phyloP scores from a whole-genome alignment of 352 stramenopile genomes.

The Globisporangium emineosum region DNA sequence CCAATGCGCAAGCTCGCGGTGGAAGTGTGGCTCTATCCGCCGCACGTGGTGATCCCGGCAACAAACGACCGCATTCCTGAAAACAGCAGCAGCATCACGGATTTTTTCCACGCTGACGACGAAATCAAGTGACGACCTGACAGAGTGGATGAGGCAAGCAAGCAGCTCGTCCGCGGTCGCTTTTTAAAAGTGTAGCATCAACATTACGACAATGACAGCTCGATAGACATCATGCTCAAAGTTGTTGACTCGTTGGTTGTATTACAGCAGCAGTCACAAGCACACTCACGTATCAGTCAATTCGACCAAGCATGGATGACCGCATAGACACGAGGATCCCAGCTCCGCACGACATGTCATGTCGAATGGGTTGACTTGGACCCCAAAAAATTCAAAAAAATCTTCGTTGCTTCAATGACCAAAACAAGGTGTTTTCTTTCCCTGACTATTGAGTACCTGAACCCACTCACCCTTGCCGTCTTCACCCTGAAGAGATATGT shows the following conservation, averaged over 20 bases:
- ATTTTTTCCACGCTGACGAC: constrained; percentile 42
- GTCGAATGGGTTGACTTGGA: not conserved
- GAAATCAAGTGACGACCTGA: not conserved
- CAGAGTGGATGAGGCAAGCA: no score
- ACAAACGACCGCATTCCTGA: constrained; percentile 53
- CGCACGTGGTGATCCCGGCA: constrained; percentile 52
- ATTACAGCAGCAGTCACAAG: not conserved
- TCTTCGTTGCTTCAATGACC: not conserved
- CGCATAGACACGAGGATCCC: no score
- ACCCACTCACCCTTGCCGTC: not conserved
- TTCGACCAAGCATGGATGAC: no score
- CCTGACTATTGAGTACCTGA: no score
- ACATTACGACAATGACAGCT: no score
- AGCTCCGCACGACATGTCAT: no score
- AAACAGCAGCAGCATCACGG: constrained; percentile 29
- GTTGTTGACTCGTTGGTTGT: no score
- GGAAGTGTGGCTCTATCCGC: constrained; percentile 71
- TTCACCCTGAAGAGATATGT: not conserved
- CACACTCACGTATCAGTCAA: no score
- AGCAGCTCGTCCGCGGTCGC: no score
- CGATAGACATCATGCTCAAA: no score
- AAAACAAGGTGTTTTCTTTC: not conserved
- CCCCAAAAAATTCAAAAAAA: not conserved
- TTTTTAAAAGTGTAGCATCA: no score
- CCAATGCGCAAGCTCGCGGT: constrained; percentile 54